Evolutionary conservation across 768 basidiomycete species (phyloP), one percentile per base, ranked within the genome.

Genomic region (Boletus pseudo-olivaceus): DNA sequence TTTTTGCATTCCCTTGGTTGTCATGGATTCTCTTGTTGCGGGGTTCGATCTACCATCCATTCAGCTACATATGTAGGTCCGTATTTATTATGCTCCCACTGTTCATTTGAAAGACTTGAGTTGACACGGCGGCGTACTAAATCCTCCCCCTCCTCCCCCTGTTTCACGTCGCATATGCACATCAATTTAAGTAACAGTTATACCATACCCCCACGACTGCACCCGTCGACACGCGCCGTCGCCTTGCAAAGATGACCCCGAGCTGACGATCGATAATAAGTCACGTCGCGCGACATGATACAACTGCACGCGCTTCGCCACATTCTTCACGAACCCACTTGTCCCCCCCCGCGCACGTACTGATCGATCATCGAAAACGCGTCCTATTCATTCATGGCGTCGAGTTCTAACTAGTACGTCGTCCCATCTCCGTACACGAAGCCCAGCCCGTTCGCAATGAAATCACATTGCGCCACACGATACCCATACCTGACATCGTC

Each of bases 381-480:
- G n/a, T n/a, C n/a, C n/a, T n/a, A n/a, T n/a, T n/a, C n/a, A n/a
- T n/a, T n/a, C n/a, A n/a, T n/a, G n/a, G n/a, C 4, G 10, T 45
- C 19, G 2, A 2, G 7, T n/a, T 19, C 17, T 4, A 12, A 3
- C 48, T 15, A 54, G 19, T 53, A 53, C 15, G 6, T 17, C 15
- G 6, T 17, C 7, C 43, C 39, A 27, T 52, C 15, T 14, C 23
- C 4, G 23, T 23, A 23, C 23, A 4, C 23, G 23, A 23, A 45
- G 17, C 59, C n/a, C 11, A 30, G 33, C 30, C 58, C 39, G n/a
- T 34, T 51, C 29, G 9, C 35, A 14, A 61, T 20, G 40, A 64
- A 53, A 38, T 55, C 53, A 5, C 46, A 58, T 32, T 54, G 56
- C 14, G 43, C 48, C 15, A 26, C 59, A 12, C 38, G 42, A 20